Conservation (phyloP, 805 yeast genomes). For the Candida tibetensis region DNA sequence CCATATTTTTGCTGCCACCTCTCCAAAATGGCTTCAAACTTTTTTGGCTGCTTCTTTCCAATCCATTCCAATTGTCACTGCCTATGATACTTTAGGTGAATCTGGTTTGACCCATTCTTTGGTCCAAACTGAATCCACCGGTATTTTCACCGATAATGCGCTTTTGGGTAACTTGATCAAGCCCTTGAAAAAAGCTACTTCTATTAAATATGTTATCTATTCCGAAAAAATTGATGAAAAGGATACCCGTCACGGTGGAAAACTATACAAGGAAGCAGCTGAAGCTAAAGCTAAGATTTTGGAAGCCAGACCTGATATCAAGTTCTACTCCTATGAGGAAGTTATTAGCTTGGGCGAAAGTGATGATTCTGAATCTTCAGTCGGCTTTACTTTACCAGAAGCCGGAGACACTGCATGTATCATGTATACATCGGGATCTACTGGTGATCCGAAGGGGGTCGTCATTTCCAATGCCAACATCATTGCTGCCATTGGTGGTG, state of each 20-base stretch:
- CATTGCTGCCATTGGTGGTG: constrained; percentile 85
- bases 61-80: constrained; percentile 84
- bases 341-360: constrained; percentile 56
- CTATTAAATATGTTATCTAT: constrained; percentile 70
- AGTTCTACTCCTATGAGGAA: constrained; percentile 63
- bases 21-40: constrained; percentile 87
- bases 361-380: constrained; percentile 1
- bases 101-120: constrained; percentile 83
- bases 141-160: constrained; percentile 79
- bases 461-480: constrained; percentile 64
- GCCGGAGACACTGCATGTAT: constrained; percentile 67
- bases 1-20: constrained; percentile 86
- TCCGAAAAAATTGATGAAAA: constrained; percentile 55
- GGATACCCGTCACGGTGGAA: constrained; percentile 66
- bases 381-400: constrained; percentile 34
- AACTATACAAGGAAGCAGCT: constrained; percentile 54
- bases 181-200: constrained; percentile 64
- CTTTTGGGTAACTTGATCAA: constrained; percentile 63
- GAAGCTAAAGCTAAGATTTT: constrained; percentile 57
- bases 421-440: constrained; percentile 86
- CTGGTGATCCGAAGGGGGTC: constrained; percentile 86
- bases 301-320: constrained; percentile 73
- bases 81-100: constrained; percentile 93
- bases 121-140: constrained; percentile 74
- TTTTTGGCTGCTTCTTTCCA: constrained; percentile 78